Conservation (phyloP, 106 monocot species). For the Dendrobium officinale region DNA sequence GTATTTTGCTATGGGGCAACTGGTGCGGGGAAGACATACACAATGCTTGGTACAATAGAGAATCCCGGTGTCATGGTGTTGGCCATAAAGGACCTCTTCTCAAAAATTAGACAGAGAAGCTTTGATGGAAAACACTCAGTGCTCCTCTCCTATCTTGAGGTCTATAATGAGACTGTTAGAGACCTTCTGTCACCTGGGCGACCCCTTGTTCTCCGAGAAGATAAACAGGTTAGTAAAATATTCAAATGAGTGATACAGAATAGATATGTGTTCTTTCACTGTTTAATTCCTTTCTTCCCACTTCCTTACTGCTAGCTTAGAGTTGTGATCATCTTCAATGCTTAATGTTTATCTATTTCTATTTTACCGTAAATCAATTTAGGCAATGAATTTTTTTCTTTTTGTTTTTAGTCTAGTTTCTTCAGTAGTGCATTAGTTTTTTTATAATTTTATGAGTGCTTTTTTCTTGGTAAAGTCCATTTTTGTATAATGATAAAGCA, state of each 20-base stretch:
- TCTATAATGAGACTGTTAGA: slow-evolving; percentile 92
- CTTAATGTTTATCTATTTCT: too few relatives aligned
- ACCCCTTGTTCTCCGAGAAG: slow-evolving; percentile 85
- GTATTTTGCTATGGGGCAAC: slow-evolving; percentile 99
- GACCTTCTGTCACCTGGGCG: slow-evolving; percentile 85
- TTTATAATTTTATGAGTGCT: background rate
- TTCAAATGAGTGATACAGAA: background rate
- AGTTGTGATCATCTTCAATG: background rate
- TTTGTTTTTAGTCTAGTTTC: too few relatives aligned
- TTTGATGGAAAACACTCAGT: slow-evolving; percentile 69
- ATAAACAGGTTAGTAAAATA: slow-evolving; percentile 56
- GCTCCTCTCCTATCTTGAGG: slow-evolving; percentile 85
- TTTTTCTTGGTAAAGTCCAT: background rate
- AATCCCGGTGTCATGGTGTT: slow-evolving; percentile 94
- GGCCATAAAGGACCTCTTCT: slow-evolving; percentile 91
- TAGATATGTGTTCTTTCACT: background rate
- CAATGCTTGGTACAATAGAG: slow-evolving; percentile 88
- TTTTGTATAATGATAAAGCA: background rate
- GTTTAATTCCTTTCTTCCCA: background rate
- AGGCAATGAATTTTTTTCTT: too few relatives aligned
- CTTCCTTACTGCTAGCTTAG: background rate
- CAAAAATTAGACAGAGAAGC: slow-evolving; percentile 77
- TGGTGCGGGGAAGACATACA: slow-evolving; percentile 95
- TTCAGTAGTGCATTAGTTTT: background rate
- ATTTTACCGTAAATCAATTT: too few relatives aligned